Evolutionary conservation across 306 rosid genomes (phyloP).

Genomic region (Cucumis melo): DNA sequence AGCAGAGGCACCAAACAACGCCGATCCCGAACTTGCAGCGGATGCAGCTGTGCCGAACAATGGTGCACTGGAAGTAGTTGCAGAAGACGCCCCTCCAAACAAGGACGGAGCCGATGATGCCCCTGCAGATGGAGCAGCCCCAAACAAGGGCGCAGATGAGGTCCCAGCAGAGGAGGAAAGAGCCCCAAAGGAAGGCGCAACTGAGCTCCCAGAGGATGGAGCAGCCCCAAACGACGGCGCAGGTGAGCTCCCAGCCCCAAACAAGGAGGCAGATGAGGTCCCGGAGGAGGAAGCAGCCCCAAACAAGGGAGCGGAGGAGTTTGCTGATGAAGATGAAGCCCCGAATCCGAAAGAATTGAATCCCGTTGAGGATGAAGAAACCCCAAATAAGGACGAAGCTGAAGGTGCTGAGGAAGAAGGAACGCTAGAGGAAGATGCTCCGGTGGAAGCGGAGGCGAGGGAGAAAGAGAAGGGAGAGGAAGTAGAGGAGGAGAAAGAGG

Average conservation of each 20-base stretch:
- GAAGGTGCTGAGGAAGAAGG: background rate
- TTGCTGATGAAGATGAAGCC: background rate
- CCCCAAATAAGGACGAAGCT: constrained; percentile 1
- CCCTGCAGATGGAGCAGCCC: constrained; percentile 1
- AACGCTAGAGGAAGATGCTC: background rate
- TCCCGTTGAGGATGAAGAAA: background rate
- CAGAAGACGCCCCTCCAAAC: background rate
- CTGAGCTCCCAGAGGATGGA: background rate
- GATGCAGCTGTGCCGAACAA: constrained; percentile 4
- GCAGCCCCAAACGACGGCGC: background rate
- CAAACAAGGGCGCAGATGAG: constrained; percentile 4
- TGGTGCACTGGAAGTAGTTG: background rate
- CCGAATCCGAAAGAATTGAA: background rate
- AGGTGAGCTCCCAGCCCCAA: background rate
- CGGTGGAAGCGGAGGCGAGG: background rate
- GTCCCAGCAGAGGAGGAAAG: background rate
- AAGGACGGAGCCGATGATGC: constrained; percentile 1
- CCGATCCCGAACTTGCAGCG: background rate
- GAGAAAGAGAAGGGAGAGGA: constrained; percentile 15
- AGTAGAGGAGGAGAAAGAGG: constrained; percentile 6
- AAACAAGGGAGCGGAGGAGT: background rate
- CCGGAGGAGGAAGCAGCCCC: background rate
- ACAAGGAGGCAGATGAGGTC: background rate
- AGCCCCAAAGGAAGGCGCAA: background rate
- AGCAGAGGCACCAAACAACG: constrained; percentile 4